These are phyloP conservation scores for Ottelia alismoides DNA, from an alignment of 106 monocot genomes.

Conservation along the genomic window DNA sequence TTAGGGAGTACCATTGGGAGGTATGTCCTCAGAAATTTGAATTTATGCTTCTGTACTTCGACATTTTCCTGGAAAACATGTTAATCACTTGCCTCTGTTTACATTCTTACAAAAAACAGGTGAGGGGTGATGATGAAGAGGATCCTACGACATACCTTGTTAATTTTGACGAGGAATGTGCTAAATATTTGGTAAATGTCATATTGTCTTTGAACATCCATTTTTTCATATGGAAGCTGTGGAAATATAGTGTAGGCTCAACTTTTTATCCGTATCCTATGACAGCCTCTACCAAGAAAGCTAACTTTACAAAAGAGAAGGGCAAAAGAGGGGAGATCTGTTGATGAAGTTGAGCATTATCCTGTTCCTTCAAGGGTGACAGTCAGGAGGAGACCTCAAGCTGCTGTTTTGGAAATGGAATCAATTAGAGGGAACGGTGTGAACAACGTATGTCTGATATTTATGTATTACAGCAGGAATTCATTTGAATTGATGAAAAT, in stretches of 20 bases:
- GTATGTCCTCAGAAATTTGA: conserved; percentile 25
- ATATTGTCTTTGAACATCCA: too few relatives aligned
- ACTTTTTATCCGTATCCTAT: conserved; percentile 3
- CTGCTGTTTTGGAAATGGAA: conserved; percentile 38
- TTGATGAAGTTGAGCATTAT: conserved; percentile 77
- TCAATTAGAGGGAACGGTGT: too few relatives aligned
- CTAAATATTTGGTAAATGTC: conserved; percentile 93
- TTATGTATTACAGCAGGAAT: too few relatives aligned
- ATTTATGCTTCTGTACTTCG: neutral
- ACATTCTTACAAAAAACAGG: conserved; percentile 32
- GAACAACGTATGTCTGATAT: too few relatives aligned
- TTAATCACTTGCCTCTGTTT: too few relatives aligned
- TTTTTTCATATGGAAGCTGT: too few relatives aligned
- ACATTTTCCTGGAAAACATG: conserved; percentile 2
- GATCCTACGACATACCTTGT: conserved; percentile 83
- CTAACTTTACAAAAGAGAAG: conserved; percentile 79
- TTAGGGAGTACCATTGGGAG: conserved; percentile 95
- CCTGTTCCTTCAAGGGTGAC: conserved; percentile 80
- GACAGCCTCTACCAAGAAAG: conserved; percentile 84
- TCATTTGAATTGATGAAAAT: too few relatives aligned
- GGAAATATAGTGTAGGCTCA: too few relatives aligned
- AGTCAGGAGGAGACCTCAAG: conserved; percentile 48
- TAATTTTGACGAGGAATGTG: conserved; percentile 63
- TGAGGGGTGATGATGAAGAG: conserved; percentile 72
- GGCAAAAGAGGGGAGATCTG: conserved; percentile 87